Conservation (phyloP, 108 stramenopile genomes). For the Cyclotella choctawhatcheeana region DNA sequence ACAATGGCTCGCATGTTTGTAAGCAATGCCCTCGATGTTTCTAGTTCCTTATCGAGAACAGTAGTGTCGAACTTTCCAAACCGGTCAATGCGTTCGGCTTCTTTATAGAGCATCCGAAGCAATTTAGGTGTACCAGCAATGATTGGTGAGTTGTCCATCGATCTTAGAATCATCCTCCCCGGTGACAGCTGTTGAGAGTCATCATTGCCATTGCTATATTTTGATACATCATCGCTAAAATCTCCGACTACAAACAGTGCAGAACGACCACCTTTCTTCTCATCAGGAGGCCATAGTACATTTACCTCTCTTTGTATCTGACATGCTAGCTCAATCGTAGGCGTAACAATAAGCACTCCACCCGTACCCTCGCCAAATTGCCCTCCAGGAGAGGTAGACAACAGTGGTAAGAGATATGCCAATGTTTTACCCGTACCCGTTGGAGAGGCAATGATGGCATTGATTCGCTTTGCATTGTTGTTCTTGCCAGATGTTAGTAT, state of each 20-base stretch:
- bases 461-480: constrained; percentile 39
- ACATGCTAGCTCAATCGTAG: constrained; percentile 68
- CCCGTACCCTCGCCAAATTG: constrained; percentile 31
- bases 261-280: constrained; percentile 8
- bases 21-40: constrained; percentile 35
- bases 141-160: constrained; percentile 29
- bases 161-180: constrained; percentile 17
- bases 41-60: constrained; percentile 26
- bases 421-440: constrained; percentile 80
- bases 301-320: constrained; percentile 70
- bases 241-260: constrained; percentile 47
- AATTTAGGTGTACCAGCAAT: constrained; percentile 71
- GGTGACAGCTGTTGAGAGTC: constrained; percentile 8
- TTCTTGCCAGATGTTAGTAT: constrained; percentile 47
- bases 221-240: background rate
- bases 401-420: constrained; percentile 72
- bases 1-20: constrained; percentile 62
- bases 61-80: constrained; percentile 5
- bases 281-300: constrained; percentile 48
- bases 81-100: constrained; percentile 23
- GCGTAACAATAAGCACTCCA: constrained; percentile 70
- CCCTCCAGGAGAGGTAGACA: constrained; percentile 52
- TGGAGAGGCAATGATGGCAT: constrained; percentile 73
- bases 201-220: constrained; percentile 9
- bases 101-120: constrained; percentile 59